Percentiles rank a stretch among this genome's conserved stretches.
Conservation (phyloP, 1,284 basidiomycete species). For the Sphagnurus paluster region DNA sequence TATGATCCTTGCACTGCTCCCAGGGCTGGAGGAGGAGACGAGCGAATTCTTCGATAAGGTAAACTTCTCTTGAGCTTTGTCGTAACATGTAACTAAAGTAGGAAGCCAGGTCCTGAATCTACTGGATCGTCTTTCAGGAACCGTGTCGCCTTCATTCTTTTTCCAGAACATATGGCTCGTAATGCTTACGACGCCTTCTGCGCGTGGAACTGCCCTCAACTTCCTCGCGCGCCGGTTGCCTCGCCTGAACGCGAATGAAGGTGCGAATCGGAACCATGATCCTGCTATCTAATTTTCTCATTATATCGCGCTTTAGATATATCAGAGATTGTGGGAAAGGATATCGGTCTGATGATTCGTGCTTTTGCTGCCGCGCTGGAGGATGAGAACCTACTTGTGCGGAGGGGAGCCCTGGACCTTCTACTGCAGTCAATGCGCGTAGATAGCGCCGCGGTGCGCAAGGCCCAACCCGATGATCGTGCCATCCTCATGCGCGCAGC, state of each 20-base stretch:
- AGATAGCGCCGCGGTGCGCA: conserved; percentile 68
- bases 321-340: conserved; percentile 72
- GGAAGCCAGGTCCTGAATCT: conserved; percentile 71
- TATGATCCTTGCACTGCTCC: conserved; percentile 89
- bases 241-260: conserved; percentile 65
- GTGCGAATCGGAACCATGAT: conserved; percentile 33
- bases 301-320: conserved; percentile 60
- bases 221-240: conserved; percentile 84
- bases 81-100: not conserved
- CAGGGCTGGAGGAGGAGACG: conserved; percentile 94
- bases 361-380: conserved; percentile 88
- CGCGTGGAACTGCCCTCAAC: conserved; percentile 86
- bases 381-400: conserved; percentile 87
- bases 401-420: conserved; percentile 81
- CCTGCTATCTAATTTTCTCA: not conserved
- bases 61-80: conserved; percentile 16
- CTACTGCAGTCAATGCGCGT: conserved; percentile 74
- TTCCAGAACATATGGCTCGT: conserved; percentile 94
- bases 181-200: conserved; percentile 87
- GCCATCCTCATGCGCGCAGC: conserved; percentile 79
- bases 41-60: conserved; percentile 97
- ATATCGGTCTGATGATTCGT: conserved; percentile 90
- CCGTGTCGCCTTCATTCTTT: conserved; percentile 87
- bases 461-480: conserved; percentile 66
- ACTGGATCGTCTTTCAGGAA: conserved; percentile 80